phyloP scores from a whole-genome alignment of 805 yeast genomes.

The Wickerhamiella kazuoi region DNA sequence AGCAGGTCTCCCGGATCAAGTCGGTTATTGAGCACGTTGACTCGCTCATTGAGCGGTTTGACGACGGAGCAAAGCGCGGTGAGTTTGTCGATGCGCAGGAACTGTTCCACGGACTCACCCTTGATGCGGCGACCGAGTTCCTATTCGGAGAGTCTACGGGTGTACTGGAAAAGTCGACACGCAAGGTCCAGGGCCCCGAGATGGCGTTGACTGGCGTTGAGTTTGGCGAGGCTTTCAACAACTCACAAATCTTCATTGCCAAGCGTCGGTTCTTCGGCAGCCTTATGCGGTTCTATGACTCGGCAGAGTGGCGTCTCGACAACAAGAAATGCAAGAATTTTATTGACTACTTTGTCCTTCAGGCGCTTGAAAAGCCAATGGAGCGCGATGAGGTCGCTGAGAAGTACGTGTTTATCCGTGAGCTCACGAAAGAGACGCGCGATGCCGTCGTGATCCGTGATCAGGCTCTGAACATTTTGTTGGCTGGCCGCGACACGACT shows the following conservation, averaged over 20 bases:
- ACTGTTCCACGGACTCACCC: conserved; percentile 14
- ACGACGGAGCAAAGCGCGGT: conserved; percentile 9
- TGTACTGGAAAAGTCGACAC: conserved; percentile 9
- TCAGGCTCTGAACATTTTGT: conserved; percentile 28
- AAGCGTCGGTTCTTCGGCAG: conserved; percentile 11
- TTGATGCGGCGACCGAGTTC: conserved; percentile 18
- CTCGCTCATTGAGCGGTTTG: conserved; percentile 5
- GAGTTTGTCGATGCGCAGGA: conserved; percentile 16
- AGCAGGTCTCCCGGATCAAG: conserved; percentile 18
- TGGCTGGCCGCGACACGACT: conserved; percentile 34
- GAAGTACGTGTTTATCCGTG: conserved; percentile 27
- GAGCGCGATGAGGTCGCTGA: conserved; percentile 20
- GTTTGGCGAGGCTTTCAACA: conserved; percentile 11
- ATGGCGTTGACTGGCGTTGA: conserved; percentile 1
- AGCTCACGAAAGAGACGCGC: conserved; percentile 27
- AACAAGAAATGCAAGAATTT: conserved; percentile 13
- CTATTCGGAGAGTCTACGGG: conserved; percentile 17
- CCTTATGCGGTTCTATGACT: conserved; percentile 12
- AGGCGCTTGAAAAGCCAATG: conserved; percentile 11
- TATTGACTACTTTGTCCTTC: conserved; percentile 20
- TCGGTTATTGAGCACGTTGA: conserved; percentile 11
- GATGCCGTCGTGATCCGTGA: conserved; percentile 27
- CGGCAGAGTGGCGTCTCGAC: conserved; percentile 21
- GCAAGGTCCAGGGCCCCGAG: conserved; percentile 6
- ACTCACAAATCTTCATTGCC: conserved; percentile 10